Evolutionary conservation across 1,284 basidiomycete species (phyloP), one percentile per base, ranked within the genome.

Genomic region (Apiotrichum brassicae): DNA sequence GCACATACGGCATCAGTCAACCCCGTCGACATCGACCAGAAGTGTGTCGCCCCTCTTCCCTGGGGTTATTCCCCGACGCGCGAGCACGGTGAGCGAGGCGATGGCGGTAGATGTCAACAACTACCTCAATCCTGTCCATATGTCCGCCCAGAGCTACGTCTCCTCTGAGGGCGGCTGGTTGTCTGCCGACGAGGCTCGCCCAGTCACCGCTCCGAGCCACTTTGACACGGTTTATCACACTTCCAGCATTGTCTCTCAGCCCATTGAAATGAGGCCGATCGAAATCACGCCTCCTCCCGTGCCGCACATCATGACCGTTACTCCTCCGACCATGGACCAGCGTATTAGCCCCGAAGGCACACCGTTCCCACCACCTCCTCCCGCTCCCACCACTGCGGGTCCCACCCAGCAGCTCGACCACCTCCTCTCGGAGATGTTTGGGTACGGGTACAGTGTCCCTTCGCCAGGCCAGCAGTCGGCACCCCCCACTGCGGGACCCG

Each of bases 341-440:
- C 33, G n/a, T 11, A n/a, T 40, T 7, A 20, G 14, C 26, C 18
- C 19, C 2, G 43, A 44, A 3, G 20, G 14, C 20, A 41, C 39
- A 16, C 39, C 8, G 19, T 30, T 20, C 11, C 6, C 33, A 2
- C 23, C 43, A 6, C 34, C 43, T 6, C 20, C 34, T 7, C 33
- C 30, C 2, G 25, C 43, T 7, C 16, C 40, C 26, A 12, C 40
- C 9, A 30, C 40, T 13, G n/a, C 25, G 19, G 32, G 26, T 19
- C 35, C 24, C 16, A 25, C 24, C 11, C 44, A 37, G 25, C 14
- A 30, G 4, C 25, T 54, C 3, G 53, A 54, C 45, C 34, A 44
- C 28, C 40, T 48, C n/a, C 30, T 54, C 6, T 44, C 48, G 5
- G 40, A 54, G 16, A 49, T 54, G 43, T 54, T 54, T 47, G 53